Evolutionary conservation across 2,329 filamentous ascomycete species (phyloP), one percentile per base, ranked within the genome.

Genomic region (Passalora sequoiae): DNA sequence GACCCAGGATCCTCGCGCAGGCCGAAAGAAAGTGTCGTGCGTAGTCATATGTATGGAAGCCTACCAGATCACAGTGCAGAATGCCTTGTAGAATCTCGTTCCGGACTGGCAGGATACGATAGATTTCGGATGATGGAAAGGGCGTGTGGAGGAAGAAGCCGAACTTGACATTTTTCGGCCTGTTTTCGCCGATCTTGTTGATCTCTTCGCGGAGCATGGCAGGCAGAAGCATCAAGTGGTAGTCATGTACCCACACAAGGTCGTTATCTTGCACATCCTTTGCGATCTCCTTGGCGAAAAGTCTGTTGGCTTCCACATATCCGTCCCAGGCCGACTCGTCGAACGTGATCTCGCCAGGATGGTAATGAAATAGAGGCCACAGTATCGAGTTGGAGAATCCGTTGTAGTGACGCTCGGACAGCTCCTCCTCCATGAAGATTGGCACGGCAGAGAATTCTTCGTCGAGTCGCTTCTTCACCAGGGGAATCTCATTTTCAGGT

Each of bases 1-100:
- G 80, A 51, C 77, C 79, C 32, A 96, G 75, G 55, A 97, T 92
- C 53, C 91, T 84, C n/a, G 89, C 91, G 70, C 92, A 97, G 63
- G 86, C 91, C 70, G 89, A 95, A 55, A 98, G 71, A 71, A 97
- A 98, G 69, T 98, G 92, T 40, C 92, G 80, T n/a, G 89, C 91
- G 62, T 98, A 98, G 69, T 97, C 91, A 70, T 96, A 97, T 20
- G 92, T 98, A 69, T 98, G 92, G 73, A 98, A 97, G 22, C 92
- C 92, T 61, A 97, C 88, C 47, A 98, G 73, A 64, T 97, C 92
- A 71, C 91, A 95, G 64, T 94, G 85, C 24, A 98, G 75, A 28
- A 97, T 81, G 43, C 92, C 89, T 37, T 84, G 76, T 32, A 98
- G 77, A 38, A 97, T 81, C 59, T 88, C 83, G 63, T 95, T 89